Evolutionary conservation across 1,284 basidiomycete genomes (phyloP).

Genomic region (Microbotryum lychnidis-dioicae): DNA sequence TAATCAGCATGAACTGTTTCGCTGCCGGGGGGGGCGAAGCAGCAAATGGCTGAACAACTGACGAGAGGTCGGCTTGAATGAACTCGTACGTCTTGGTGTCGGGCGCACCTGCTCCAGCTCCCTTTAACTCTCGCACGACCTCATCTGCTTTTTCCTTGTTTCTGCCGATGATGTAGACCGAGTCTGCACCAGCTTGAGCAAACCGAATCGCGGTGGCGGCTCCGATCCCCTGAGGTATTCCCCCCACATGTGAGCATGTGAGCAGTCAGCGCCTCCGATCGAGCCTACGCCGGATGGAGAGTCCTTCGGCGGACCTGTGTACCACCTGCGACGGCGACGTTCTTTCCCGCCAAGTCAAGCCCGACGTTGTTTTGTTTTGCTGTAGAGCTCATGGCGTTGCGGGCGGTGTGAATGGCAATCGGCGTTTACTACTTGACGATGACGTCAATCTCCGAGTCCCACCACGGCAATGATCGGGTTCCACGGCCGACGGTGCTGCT

Average conservation of each 20-base stretch:
- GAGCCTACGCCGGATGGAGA: not conserved
- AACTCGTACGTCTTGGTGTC: conserved; percentile 34
- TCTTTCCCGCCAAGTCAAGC: conserved; percentile 31
- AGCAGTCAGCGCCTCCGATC: too few relatives aligned
- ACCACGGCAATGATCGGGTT: too few relatives aligned
- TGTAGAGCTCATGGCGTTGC: conserved; percentile 14
- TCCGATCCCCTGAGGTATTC: conserved; percentile 25
- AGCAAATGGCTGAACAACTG: not conserved
- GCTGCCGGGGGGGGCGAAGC: not conserved
- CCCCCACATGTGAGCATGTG: too few relatives aligned
- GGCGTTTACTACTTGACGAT: too few relatives aligned
- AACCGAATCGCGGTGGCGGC: conserved; percentile 24
- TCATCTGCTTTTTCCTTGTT: conserved; percentile 34
- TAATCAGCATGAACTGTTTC: not conserved
- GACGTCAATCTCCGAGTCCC: too few relatives aligned
- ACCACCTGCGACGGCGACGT: conserved; percentile 33
- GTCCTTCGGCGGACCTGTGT: conserved; percentile 1
- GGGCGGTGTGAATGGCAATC: too few relatives aligned
- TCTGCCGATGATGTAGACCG: conserved; percentile 41
- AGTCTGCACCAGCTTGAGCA: conserved; percentile 34
- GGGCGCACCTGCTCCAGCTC: conserved; percentile 1
- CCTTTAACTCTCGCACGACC: conserved; percentile 35
- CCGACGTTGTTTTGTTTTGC: conserved; percentile 24
- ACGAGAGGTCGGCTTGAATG: conserved; percentile 40
- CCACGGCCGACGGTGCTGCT: too few relatives aligned